Base-by-base conservation (phyloP, 495 filamentous ascomycete genomes). In the Talaromyces trachyspermus region DNA sequence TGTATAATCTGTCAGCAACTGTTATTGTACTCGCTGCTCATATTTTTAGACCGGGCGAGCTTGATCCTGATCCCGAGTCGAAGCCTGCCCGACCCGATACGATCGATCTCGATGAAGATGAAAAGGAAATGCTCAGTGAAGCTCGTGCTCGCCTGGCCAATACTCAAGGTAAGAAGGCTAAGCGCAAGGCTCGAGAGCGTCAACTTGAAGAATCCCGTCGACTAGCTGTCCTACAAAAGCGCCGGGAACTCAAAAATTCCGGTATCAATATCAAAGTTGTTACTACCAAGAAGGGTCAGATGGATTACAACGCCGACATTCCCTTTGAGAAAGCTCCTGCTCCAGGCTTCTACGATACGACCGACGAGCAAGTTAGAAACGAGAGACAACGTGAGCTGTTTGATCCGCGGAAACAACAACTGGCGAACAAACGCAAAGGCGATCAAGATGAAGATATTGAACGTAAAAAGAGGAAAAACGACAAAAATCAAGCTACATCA, bases 221-320 rank as follows among this genome's bases (percentile, higher is more conserved):
- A 41, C 66, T 97, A 32, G 92, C 94, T 1, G 77, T 89, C 20
- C 70, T 98, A 44, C 91, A 96, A 69, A 98, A 98, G 68, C 85
- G 94, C 19, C 80, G 92, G 22, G 92, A 98, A 65, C 77, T 98
- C 27, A 98, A 98, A 64, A 90, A 88, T 68, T 89, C 94, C 9
- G 92, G 92, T 26, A 97, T 98, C 66, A 97, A 98, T 53, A 91
- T 97, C 70, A 97, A 96, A 65, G 81, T 97, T 26, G 80, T 81
- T n/a, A 94, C 85, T 20, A 79, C 84, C 42, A 96, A 96, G 69
- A 83, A 85, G 66, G 90, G 90, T 1, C 83, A 96, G 71, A 97
- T 98, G 90, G 92, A 98, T 62, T 98, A 98, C 71, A 97, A 97
- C 60, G 94, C 92, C 47, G 92, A 97, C 57, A 92, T 97, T 48